Evolutionary conservation across 2,329 filamentous ascomycete species (phyloP).

Genomic region (Beauveria bassiana): DNA sequence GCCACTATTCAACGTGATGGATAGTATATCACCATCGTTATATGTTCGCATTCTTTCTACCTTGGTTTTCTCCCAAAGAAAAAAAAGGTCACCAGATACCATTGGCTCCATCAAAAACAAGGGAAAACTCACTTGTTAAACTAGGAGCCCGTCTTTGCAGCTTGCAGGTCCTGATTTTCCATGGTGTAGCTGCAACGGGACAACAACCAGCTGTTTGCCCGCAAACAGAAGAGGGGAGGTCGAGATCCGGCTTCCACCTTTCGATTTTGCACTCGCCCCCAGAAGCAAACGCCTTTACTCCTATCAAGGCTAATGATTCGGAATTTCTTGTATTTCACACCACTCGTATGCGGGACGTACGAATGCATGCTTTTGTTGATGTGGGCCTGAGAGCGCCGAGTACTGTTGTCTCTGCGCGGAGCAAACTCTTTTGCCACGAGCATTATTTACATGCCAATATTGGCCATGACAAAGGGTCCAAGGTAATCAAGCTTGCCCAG

Average conservation of each 20-base stretch:
- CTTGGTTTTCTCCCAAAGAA: no score
- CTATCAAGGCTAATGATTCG: neutral
- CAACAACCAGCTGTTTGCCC: neutral
- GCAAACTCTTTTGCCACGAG: no score
- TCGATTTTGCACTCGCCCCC: neutral
- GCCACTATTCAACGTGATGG: no score
- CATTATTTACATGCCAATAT: neutral
- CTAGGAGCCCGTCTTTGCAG: neutral
- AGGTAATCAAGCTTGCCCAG: slow-evolving; percentile 56
- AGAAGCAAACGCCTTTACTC: neutral
- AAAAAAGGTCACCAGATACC: no score
- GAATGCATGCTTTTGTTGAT: neutral
- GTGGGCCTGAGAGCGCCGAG: no score
- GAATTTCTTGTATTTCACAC: neutral
- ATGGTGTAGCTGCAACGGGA: neutral
- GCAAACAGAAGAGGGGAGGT: neutral
- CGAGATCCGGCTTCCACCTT: neutral
- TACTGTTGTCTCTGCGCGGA: no score
- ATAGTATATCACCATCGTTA: no score
- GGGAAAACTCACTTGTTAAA: neutral
- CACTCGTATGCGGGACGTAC: neutral
- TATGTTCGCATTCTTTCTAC: no score
- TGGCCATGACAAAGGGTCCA: slow-evolving; percentile 16
- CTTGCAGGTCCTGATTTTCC: neutral
- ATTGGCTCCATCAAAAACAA: no score